Evolutionary conservation across 139 green algal species (phyloP).

Genomic region (Asterochloris erici): DNA sequence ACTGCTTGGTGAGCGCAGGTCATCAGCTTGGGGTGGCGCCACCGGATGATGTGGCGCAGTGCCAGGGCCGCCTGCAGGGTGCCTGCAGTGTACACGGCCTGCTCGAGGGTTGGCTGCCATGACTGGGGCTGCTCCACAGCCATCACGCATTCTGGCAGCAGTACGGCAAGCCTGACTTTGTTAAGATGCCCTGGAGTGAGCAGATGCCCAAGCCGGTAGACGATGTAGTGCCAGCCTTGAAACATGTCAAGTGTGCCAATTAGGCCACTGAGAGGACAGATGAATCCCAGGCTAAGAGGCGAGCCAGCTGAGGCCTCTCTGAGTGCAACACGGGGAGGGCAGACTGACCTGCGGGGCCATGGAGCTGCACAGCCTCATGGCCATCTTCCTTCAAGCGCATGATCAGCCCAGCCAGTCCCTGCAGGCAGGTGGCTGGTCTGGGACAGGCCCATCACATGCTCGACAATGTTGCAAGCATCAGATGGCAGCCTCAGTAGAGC

Average conservation of each 20-base stretch:
- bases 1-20: background rate
- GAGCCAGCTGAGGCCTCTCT: background rate
- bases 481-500: background rate
- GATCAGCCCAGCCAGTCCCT: slow-evolving; percentile 15
- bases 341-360: slow-evolving; percentile 14
- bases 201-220: background rate
- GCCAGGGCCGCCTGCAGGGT: background rate
- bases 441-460: background rate
- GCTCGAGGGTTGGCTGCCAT: background rate
- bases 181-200: background rate
- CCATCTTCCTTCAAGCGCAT: slow-evolving; percentile 17
- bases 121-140: background rate
- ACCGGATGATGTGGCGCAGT: slow-evolving; percentile 3
- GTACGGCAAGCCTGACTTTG: background rate
- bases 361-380: slow-evolving; percentile 3
- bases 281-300: background rate
- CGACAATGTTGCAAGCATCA: background rate
- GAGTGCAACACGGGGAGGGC: background rate
- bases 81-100: background rate
- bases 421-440: background rate
- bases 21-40: slow-evolving; percentile 10
- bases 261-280: background rate
- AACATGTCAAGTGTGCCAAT: background rate
- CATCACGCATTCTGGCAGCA: background rate
- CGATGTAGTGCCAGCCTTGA: background rate